Evolutionary conservation across 768 basidiomycete genomes (phyloP), one percentile per base, ranked within the genome.

Genomic region (Suillus placidus): DNA sequence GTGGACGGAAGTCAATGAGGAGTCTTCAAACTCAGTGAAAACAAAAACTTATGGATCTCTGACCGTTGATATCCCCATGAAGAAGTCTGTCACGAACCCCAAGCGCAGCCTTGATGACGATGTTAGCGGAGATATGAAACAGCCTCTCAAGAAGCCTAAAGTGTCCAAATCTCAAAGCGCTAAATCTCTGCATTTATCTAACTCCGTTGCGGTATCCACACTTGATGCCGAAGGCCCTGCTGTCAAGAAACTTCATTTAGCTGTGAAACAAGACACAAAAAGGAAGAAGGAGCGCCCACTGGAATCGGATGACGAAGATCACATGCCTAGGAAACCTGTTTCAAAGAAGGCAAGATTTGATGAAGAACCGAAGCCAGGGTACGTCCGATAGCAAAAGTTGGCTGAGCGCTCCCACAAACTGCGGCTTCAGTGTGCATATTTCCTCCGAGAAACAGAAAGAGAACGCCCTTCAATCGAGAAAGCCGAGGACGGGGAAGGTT

Each of bases 371-470:
- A 60, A 42, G 26, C 12, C 30, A 60, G 10, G 26, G 58, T 60
- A 42, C 40, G 58, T 60, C 40, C 10, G 20, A 42, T 60, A 6
- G 1, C 30, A 60, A 20, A 37, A 57, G 38, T 8, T 16, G 35
- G 23, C 26, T 6, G 38, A 40, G 38, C 57, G 2, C 40, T 38
- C 38, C 8, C 23, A 30, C 20, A 60, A 60, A 18, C 58, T 30
- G 18, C 18, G 12, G 12, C 10, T 60, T 42, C 26, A 60, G 58
- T 18, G 26, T 60, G 23, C 18, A 60, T 4, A 60, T 60, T 13
- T 70, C 70, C 1, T 77, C 75, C 43, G 75, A 71, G 51, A 76
- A 75, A 64, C 68, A 75, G n/a, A 80, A 81, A 66, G 80, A 81
- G 57, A 80, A 80, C 49, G 49, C 56, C 3, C n/a, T 65, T 40